Base-by-base conservation (phyloP, 2,329 filamentous ascomycete genomes). In the Trichoderma oligosporum region DNA sequence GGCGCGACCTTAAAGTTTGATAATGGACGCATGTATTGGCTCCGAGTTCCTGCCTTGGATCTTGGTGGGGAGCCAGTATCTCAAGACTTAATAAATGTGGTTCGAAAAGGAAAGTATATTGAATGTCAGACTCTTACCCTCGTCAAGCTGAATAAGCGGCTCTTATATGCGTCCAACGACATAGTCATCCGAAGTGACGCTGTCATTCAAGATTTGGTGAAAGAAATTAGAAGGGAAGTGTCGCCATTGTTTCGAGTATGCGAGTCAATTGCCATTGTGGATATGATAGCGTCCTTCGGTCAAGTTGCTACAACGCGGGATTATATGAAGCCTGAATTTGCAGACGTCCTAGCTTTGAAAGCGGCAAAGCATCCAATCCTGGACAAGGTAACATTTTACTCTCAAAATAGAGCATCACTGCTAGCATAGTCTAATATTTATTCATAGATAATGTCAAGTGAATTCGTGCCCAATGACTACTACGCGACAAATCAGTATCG, bases 101-200 rank as follows among this genome's bases (percentile, higher is more conserved):
- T 86, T 61, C 79, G 80, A 41, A 91, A 85, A 65, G 91, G 87
- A 65, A 84, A 84, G n/a, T 80, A 79, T 56, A 80, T 96, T 29
- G 91, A 97, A 69, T 97, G 91, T 63, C 90, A 95, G 65, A 97
- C 94, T 0, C 70, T 97, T 8, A 82, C 87, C 55, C 78, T 99
- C 9, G 80, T 96, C 61, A 94, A 97, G 67, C 76, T 90, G 36
- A 97, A 87, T 64, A 78, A 84, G 58, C 83, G 87, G 66, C 88
- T 97, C 38, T 82, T 83, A 0, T 87, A 95, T 61, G 88, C 91
- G 0, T 88, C 93, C 58, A 86, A 89, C 45, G 91, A 97, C 71
- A 87, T 95, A 1, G 80, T 96, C 3, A 80, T 87, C 61, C 85
- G 93, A 73, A 96, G 89, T 65, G 91, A 97, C 68, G 80, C 82